These are phyloP conservation scores for Hordeum vulgare DNA, from an alignment of 176 grass and related monocot genomes.

Conservation along the genomic window DNA sequence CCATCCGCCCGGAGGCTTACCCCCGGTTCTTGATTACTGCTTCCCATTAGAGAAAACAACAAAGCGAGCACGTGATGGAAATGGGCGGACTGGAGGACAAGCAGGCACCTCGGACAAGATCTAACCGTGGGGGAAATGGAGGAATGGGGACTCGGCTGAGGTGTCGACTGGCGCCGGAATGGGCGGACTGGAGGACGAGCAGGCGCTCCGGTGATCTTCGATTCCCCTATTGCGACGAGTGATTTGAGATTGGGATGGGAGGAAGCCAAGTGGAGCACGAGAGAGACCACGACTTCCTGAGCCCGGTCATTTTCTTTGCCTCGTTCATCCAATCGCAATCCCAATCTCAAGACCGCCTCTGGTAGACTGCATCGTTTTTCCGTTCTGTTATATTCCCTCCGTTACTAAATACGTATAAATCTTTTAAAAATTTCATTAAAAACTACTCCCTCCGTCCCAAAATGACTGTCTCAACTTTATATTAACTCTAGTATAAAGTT, in stretches of 20 bases:
- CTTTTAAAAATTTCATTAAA: too few relatives aligned
- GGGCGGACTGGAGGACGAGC: not conserved
- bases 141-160: not conserved
- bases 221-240: not conserved
- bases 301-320: not conserved
- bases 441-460: too few relatives aligned
- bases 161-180: not conserved
- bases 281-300: not conserved
- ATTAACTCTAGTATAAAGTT: too few relatives aligned
- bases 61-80: not conserved
- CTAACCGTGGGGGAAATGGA: not conserved
- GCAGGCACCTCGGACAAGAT: not conserved
- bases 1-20: not conserved
- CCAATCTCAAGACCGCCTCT: too few relatives aligned
- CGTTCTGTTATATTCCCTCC: too few relatives aligned
- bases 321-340: not conserved
- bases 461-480: too few relatives aligned
- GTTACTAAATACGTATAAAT: too few relatives aligned
- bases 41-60: conserved; percentile 39
- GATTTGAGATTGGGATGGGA: not conserved
- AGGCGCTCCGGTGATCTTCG: not conserved
- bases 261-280: not conserved
- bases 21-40: conserved; percentile 8
- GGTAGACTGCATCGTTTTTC: too few relatives aligned
- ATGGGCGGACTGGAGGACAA: too few relatives aligned